phyloP scores from a whole-genome alignment of 2,329 filamentous ascomycete genomes.

The Penicillium sp. region DNA sequence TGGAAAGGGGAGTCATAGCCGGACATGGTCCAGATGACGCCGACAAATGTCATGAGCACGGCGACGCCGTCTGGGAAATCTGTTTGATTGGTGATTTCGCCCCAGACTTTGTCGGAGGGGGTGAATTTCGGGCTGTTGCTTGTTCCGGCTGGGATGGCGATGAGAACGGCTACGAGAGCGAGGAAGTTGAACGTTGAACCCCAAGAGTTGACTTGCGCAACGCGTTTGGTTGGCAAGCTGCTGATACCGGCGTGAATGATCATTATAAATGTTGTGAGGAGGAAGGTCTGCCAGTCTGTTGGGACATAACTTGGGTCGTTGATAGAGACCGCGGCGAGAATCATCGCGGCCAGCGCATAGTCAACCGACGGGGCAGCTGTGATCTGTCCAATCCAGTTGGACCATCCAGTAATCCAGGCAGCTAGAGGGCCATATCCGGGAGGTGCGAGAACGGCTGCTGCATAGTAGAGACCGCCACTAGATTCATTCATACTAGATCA shows the following conservation, averaged over 20 bases:
- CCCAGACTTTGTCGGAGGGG: conserved; percentile 65
- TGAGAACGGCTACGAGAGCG: conserved; percentile 67
- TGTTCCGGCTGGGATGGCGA: conserved; percentile 68
- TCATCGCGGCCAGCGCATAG: conserved; percentile 71
- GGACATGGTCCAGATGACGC: conserved; percentile 71
- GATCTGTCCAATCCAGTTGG: conserved; percentile 70
- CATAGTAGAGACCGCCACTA: conserved; percentile 73
- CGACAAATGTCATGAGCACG: conserved; percentile 72
- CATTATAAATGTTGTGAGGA: conserved; percentile 70
- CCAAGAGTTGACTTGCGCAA: conserved; percentile 71
- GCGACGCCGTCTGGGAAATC: conserved; percentile 70
- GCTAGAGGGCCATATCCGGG: conserved; percentile 68
- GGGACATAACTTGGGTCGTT: conserved; percentile 68
- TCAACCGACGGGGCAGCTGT: conserved; percentile 69
- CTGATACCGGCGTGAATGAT: conserved; percentile 69
- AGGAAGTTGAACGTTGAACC: conserved; percentile 74
- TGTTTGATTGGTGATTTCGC: conserved; percentile 67
- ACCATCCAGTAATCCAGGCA: conserved; percentile 72
- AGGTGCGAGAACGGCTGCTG: conserved; percentile 71
- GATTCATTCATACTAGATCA: not conserved
- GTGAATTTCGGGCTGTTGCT: conserved; percentile 64
- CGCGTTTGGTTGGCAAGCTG: conserved; percentile 71
- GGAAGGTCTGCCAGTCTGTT: conserved; percentile 68
- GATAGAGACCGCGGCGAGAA: conserved; percentile 72
- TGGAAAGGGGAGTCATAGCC: conserved; percentile 74